phyloP scores from a whole-genome alignment of 2,329 filamentous ascomycete genomes.

The Davidsoniella eucalypti region DNA sequence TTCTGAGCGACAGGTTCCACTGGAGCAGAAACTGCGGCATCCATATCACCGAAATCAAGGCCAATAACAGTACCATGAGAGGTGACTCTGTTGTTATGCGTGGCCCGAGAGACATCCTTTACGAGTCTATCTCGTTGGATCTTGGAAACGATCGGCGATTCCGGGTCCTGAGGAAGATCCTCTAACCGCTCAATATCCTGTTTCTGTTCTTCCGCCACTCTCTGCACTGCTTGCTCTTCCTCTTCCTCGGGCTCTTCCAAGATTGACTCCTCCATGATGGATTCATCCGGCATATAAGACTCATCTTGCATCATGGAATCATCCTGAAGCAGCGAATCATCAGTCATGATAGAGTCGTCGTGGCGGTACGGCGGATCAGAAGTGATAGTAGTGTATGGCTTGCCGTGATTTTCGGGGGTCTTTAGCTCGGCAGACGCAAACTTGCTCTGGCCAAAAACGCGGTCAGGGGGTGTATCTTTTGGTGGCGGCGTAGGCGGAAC shows the following conservation, averaged over 20 bases:
- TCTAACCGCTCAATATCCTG: not conserved
- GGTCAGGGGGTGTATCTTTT: conserved; percentile 7
- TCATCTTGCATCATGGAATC: too few species aligned
- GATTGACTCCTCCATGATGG: not conserved
- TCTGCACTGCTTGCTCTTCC: not conserved
- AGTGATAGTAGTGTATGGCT: not conserved
- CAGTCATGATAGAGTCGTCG: not conserved
- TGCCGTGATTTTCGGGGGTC: not conserved
- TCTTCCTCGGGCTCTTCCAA: conserved; percentile 4
- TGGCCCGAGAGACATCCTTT: too few species aligned
- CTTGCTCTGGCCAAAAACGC: not conserved
- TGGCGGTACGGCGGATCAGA: not conserved
- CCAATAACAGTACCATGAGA: too few species aligned
- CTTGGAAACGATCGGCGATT: too few species aligned
- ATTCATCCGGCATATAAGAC: not conserved
- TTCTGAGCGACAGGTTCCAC: not conserved
- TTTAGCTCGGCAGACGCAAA: not conserved
- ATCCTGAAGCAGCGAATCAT: too few species aligned
- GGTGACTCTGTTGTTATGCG: too few species aligned
- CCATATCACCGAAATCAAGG: too few species aligned
- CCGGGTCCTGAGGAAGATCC: not conserved
- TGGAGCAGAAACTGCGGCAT: not conserved
- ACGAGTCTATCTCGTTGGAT: too few species aligned
- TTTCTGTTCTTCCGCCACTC: not conserved
- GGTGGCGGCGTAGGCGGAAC: conserved; percentile 10